Base-by-base conservation (phyloP, 1,284 basidiomycete genomes). In the Stygiomarasmius scandens region DNA sequence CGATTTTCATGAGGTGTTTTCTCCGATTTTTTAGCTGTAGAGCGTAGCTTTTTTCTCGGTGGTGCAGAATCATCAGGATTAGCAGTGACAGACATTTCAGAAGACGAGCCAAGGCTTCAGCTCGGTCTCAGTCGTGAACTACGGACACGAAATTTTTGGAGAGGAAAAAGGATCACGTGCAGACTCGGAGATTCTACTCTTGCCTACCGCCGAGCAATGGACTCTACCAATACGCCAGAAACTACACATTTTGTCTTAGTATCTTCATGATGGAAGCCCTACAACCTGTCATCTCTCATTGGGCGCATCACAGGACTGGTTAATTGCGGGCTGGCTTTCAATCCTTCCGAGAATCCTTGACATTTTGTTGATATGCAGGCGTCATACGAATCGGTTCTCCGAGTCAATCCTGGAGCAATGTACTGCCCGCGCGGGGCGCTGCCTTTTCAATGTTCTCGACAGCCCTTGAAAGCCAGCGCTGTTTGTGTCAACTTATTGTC, bases 11-110 rank as follows among this genome's bases (percentile, higher is more conserved):
- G 36, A 52, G 49, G 34, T 3, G 41, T 16, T 57, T 71, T 74
- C 32, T 56, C 43, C 22, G 52, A 50, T 52, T 61, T 63, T 53
- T 60, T 64, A 44, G 58, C 52, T 58, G 12, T 20, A 59, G 59
- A 63, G 51, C 20, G 65, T 55, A 47, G 62, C 29, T 74, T 72
- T 68, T 82, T 82, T 59, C 77, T 72, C 20, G 79, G 80, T 24
- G 78, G 32, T 22, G 68, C 67, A 19, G 67, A 61, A 45, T 60
- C 62, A 38, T 69, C 67, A 25, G 49, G 56, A 58, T 59, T 66
- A n/a, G 56, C 34, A 16, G 44, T 55, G 19, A 54, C 38, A 12
- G 49, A 52, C 58, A 55, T 56, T 50, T 48, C 54, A 52, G 32
- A 11, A 43, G 38, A n/a, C n/a, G n/a, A n/a, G n/a, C n/a, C n/a